These are phyloP conservation scores for Pachyrhizus erosus DNA, from an alignment of 306 rosid genomes.

Conservation along the genomic window DNA sequence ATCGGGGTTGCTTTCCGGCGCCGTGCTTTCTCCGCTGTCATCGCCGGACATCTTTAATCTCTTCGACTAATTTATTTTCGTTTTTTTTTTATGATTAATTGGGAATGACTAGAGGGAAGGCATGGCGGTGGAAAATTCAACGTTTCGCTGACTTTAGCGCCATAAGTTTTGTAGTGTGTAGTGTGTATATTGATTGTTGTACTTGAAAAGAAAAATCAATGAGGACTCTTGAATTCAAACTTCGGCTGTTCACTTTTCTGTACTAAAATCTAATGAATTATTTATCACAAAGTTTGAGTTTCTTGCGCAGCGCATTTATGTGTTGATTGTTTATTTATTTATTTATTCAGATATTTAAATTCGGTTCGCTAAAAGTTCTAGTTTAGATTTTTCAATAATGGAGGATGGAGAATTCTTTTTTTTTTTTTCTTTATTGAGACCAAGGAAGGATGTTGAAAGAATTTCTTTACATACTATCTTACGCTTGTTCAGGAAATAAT, in stretches of 20 bases:
- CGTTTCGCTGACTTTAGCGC: conserved; percentile 44
- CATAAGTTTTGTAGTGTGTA: conserved; percentile 37
- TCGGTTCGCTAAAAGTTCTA: background rate
- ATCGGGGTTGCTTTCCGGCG: conserved; percentile 65
- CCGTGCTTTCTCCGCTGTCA: conserved; percentile 72
- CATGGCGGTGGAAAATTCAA: conserved; percentile 42
- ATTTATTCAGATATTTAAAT: background rate
- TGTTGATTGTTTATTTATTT: background rate
- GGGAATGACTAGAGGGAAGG: background rate
- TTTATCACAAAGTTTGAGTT: background rate
- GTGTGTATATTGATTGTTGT: background rate
- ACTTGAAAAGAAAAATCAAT: background rate
- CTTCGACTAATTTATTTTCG: conserved; percentile 51
- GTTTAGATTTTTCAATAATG: background rate
- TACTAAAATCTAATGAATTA: background rate
- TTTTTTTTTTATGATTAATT: conserved; percentile 13
- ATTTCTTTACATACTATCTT: background rate
- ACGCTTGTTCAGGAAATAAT: no score
- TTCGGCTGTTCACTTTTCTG: no score
- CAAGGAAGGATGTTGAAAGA: background rate
- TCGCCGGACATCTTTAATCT: conserved; percentile 71
- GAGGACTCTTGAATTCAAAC: background rate
- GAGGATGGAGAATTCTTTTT: no score
- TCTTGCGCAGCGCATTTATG: background rate
- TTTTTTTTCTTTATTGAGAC: background rate